Base-by-base conservation (phyloP, 1,284 basidiomycete species). In the Ganoderma lingzhi region DNA sequence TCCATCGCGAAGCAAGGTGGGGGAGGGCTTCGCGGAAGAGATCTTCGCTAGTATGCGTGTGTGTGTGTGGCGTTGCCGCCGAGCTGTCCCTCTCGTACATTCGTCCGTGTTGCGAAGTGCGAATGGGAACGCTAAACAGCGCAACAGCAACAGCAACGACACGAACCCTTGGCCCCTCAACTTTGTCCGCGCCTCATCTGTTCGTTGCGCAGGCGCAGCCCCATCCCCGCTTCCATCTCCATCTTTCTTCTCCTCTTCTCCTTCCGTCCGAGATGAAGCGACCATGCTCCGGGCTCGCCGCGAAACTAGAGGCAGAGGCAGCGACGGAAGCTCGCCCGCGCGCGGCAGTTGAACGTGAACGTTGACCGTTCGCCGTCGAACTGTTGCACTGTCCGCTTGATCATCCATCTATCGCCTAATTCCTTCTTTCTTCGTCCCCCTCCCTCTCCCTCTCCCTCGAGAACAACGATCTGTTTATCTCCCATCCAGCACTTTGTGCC, bases 131-230 rank as follows among this genome's bases (percentile, higher is more conserved):
- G 23, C 32, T 32, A 35, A 56, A 30, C 56, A 23, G 35, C 56
- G 56, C 56, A 58, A 58, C 53, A 35, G 53, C 53, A 15, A 19
- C 53, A 32, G 12, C 53, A 6, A 8, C 28, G 23, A 56, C 14
- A 56, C 5, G 55, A 30, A 9, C 30, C 55, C 28, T 30, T 30
- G 51, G 42, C 15, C 42, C 23, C 3, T 45, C 6, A 28, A 51
- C 48, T 39, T 59, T 59, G 56, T 35, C 55, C 55, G 56, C 35
- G 35, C 35, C 56, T 19, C 32, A 37, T 58, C 56, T 63, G 62
- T 63, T 63, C 62, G 62, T 63, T 45, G 62, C 45, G n/a, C 62
- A 39, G 39, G 60, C 41, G 28, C 60, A 30, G 28, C 44, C 6
- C 28, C 30, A 3, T 6, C 30, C n/a, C 17, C 15, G 28, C 28